These are phyloP conservation scores for Rhazya stricta DNA, from an alignment of 257 asterid genomes.

Conservation along the genomic window DNA sequence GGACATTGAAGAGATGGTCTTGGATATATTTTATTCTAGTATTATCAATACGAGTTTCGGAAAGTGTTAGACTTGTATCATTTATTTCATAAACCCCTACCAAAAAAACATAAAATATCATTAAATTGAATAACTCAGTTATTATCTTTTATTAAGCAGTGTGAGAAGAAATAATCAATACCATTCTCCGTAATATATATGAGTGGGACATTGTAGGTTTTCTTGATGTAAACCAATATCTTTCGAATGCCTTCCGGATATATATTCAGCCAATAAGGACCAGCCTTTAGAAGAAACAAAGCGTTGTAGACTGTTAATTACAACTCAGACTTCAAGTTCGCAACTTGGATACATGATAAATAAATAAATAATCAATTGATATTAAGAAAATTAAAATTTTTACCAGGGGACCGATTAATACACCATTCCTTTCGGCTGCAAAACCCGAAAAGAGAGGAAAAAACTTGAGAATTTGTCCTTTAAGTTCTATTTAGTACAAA, in stretches of 20 bases:
- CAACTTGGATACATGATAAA: no score
- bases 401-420: not conserved
- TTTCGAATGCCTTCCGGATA: not conserved
- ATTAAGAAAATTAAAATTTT: no score
- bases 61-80: not conserved
- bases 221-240: not conserved
- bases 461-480: no score
- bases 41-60: not conserved
- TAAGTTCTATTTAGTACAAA: no score
- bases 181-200: constrained; percentile 11
- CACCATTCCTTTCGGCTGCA: constrained; percentile 1
- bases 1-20: not conserved
- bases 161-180: no score
- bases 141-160: no score
- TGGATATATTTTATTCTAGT: not conserved
- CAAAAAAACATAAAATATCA: no score
- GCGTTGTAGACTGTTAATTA: not conserved
- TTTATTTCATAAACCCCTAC: not conserved
- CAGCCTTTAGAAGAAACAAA: not conserved
- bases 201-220: not conserved
- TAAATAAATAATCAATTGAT: no score
- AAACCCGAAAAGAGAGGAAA: not conserved
- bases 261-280: not conserved
- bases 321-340: not conserved
- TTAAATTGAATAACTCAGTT: no score